phyloP scores from a whole-genome alignment of 805 yeast genomes.

The Kurtzmaniella cleridarum region DNA sequence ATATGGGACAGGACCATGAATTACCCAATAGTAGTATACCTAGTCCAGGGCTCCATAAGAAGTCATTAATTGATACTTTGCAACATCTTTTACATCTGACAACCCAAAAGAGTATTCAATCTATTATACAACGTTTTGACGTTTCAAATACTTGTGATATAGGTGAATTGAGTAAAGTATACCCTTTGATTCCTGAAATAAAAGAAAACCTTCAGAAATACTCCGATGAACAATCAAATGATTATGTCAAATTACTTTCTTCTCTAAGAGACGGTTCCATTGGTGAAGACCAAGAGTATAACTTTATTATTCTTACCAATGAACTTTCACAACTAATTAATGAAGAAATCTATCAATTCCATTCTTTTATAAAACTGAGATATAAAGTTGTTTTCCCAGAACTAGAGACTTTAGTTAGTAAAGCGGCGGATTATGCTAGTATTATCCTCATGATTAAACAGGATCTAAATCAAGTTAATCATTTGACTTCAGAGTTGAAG shows the following conservation, averaged over 20 bases:
- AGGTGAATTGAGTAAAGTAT: slow-evolving; percentile 16
- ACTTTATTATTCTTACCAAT: slow-evolving; percentile 51
- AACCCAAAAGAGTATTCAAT: slow-evolving; percentile 5
- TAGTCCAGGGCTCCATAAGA: neutral
- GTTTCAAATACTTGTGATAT: slow-evolving; percentile 16
- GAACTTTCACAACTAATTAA: slow-evolving; percentile 49
- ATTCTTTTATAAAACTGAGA: slow-evolving; percentile 43
- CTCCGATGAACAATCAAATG: slow-evolving; percentile 19
- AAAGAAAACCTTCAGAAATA: slow-evolving; percentile 14
- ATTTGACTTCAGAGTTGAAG: slow-evolving; percentile 32
- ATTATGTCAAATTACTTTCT: slow-evolving; percentile 27
- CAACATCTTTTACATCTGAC: slow-evolving; percentile 1
- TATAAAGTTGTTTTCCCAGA: slow-evolving; percentile 69
- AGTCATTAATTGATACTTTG: neutral
- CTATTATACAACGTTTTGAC: slow-evolving; percentile 15
- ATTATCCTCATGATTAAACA: slow-evolving; percentile 49
- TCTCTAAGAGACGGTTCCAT: slow-evolving; percentile 17
- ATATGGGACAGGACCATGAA: neutral
- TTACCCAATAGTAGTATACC: no score
- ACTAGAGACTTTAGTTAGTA: slow-evolving; percentile 54
- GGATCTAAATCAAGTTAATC: slow-evolving; percentile 26
- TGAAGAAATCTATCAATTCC: slow-evolving; percentile 47
- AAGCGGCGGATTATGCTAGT: slow-evolving; percentile 57
- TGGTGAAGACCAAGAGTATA: slow-evolving; percentile 36
- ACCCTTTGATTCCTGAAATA: slow-evolving; percentile 18